Evolutionary conservation across 768 basidiomycete genomes (phyloP), one percentile per base, ranked within the genome.

Genomic region (Tulasnella sp.): DNA sequence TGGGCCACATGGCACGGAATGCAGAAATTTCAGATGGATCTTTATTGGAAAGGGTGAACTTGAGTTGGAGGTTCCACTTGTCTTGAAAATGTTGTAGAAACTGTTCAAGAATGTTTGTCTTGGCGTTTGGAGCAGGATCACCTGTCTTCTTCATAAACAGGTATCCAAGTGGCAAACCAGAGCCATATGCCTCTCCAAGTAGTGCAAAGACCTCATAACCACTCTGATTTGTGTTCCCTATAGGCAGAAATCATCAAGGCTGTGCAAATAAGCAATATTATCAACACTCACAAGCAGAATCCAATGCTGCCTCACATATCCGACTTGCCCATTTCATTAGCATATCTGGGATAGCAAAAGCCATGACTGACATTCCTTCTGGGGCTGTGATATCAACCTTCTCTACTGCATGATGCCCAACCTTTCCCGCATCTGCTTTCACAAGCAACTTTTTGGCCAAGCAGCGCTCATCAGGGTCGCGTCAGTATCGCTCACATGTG

Each of bases 1-100:
- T 39, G 2, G 68, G 68, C 49, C 63, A 68, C 6, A 19, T 40
- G 4, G 17, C 6, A 8, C 17, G 48, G 58, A 15, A 59, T 2
- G 69, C 68, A 57, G 70, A 69, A 46, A 74, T 71, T 43, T 71
- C 70, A 0, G 67, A 58, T 51, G 54, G 62, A 43, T 70, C 68
- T 53, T 73, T 72, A 63, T 72, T 69, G 0, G 67, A 64, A 2
- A 64, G 57, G 0, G 67, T 71, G 35, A 68, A 58, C 11, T 67
- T 63, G 2, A 66, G 59, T 1, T 59, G 17, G 0, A 67, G 25
- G 1, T 53, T 61, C 66, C 63, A 69, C 39, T 52, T 50, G 1
- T 61, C 57, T n/a, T 57, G 54, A 25, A 71, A 63, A 17, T 66
- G 56, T 0, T 43, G 3, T 0, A 73, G 59, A 17, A 72, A 62